Evolutionary conservation across 140 eudicot species (phyloP), one percentile per base, ranked within the genome.

Genomic region (Anethum foeniculum): DNA sequence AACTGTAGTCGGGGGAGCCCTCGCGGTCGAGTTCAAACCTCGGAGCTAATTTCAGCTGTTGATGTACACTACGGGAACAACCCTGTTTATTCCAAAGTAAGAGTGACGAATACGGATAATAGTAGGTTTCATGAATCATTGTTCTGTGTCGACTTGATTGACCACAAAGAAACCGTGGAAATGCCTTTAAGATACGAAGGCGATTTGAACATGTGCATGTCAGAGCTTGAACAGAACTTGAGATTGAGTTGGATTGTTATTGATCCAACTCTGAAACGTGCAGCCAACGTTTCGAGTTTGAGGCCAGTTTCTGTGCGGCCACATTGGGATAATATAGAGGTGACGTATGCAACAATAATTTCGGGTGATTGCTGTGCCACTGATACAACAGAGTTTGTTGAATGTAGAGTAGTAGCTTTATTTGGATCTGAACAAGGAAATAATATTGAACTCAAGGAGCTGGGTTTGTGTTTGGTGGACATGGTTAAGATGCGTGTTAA

Each of bases 21-120:
- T 36, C 0, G 3, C 11, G 16, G 1, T 32, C n/a, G 19, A 30
- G 21, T 6, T 7, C 47, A 56, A 2, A 56, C 82, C 0, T 19
- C 87, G 0, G 80, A 82, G 41, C 9, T 89, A n/a, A 84, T 90
- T 72, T 90, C 94, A 4, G 94, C 91, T 58, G 85, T 90, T 43
- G 94, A 87, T 71, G 60, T 90, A 1, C 71, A 43, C 60, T 90
- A 82, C 82, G 65, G 80, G 11, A 81, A 76, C 44, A 23, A 39
- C 25, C 32, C 82, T 4, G 32, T 90, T 4, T 71, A 72, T 65
- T 82, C 91, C 30, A 86, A 23, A 34, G 87, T 82, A 10, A 4
- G 28, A 6, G 78, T 30, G 6, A 82, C 82, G 11, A 82, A 90
- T 14, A 80, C 91, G 30, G 38, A 18, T 11, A 32, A n/a, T 1